These are phyloP conservation scores for Porcisia hertigi DNA, from an alignment of 208 protist species.

Conservation along the genomic window DNA sequence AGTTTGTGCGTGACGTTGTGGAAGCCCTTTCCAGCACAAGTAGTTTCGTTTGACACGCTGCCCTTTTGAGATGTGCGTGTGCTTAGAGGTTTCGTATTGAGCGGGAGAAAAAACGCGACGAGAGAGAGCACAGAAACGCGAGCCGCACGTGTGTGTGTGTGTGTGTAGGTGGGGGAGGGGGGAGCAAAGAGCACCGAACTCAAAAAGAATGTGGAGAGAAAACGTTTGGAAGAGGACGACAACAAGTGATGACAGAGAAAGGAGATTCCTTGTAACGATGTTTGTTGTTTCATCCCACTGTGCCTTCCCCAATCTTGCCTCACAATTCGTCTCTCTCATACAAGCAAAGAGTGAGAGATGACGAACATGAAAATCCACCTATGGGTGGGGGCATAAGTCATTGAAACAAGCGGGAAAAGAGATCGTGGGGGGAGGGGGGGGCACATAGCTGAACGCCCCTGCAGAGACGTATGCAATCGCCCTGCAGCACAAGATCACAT, in stretches of 20 bases:
- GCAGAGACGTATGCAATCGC: too few relatives aligned
- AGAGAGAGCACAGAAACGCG: neutral
- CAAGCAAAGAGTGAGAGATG: neutral
- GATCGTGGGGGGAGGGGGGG: neutral
- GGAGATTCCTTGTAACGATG: neutral
- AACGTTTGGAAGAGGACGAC: neutral
- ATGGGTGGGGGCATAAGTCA: neutral
- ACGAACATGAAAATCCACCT: neutral
- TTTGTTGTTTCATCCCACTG: neutral
- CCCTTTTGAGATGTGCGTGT: neutral
- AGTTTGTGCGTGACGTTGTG: neutral
- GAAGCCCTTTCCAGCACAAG: neutral
- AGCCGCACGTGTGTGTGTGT: neutral
- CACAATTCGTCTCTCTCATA: neutral
- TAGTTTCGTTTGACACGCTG: neutral
- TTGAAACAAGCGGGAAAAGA: neutral
- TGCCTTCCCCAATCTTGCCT: neutral
- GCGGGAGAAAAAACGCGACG: neutral
- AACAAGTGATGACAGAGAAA: neutral
- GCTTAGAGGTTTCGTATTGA: neutral
- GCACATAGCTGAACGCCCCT: neutral
- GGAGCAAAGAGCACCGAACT: neutral
- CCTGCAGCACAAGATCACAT: neutral
- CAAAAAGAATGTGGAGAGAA: neutral
- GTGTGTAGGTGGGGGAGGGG: neutral